Base-by-base conservation (phyloP, 2,329 filamentous ascomycete genomes). In the Setomelanomma holmii region DNA sequence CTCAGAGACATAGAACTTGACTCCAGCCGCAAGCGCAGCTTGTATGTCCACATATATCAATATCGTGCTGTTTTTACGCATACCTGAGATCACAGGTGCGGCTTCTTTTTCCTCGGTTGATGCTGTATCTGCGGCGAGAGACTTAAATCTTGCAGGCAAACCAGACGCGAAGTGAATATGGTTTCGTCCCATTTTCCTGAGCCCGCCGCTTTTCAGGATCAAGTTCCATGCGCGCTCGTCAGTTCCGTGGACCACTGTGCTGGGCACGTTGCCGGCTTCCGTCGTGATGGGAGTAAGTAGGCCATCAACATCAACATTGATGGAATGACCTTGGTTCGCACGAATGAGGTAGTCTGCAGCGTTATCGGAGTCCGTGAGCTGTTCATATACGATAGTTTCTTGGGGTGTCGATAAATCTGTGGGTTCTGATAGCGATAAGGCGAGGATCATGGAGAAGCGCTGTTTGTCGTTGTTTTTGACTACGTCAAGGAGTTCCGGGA, bases 311-410 rank as follows among this genome's bases (percentile, higher is more conserved):
- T 90, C 88, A 30, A 88, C 78, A 67, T 86, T 86, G 69, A 99
- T 90, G 65, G 86, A 91, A 79, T 98, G 95, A 48, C 95, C 95
- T 78, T 98, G 95, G 69, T 96, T 96, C 22, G 95, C 95, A 67
- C 95, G 91, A 76, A 99, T 97, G 24, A 96, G 82, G 79, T 88
- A 97, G 73, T 89, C 82, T 0, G 81, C 74, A 0, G 90, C 82
- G 43, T 89, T 79, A 7, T 73, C 71, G 6, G 60, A 61, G 24
- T 63, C 60, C 3, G 36, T 47, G 40, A 58, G 55, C 11, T 48
- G 21, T 27, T 50, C 58, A 8, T 53, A 19, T 52, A 53, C 49
- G 1, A 46, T 36, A 8, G 53, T 43, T 11, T 56, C 53, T 40
- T 51, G 47, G 7, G 56, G 42, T 20, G 50, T 40, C 1, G 52